Base-by-base conservation (phyloP, 352 stramenopile genomes). In the Globisporangium yorkense region DNA sequence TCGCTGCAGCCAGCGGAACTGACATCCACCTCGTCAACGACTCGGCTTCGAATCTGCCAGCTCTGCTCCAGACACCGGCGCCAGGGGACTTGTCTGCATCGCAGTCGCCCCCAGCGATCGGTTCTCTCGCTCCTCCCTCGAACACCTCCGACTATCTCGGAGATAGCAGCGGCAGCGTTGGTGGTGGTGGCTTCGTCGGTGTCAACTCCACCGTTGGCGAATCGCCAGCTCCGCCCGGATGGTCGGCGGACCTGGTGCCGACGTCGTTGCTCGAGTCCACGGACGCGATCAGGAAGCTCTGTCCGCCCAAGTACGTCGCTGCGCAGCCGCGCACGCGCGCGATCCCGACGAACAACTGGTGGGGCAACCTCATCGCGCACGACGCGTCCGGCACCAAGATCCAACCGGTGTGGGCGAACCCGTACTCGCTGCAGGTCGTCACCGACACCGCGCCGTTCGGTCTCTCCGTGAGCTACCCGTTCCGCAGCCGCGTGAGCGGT, bases 281-380 rank as follows among this genome's bases (percentile, higher is more conserved):
- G 6, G 72, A 84, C 48, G 77, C 74, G 31, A 82, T 84, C 65
- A 63, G 61, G 55, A 66, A 54, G 2, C 67, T 87, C 33, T 77
- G 68, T 57, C 74, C 79, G 33, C 79, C 80, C 16, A 75, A 76
- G 54, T 84, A 80, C 68, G 68, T 56, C 48, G 52, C 12, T 39
- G 35, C 62, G 75, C 56, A 65, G 18, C 72, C 16, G 56, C 68
- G 73, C 27, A 69, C 59, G 5, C 68, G 64, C 5, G 50, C 75
- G 16, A 84, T 87, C 48, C 77, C 77, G 20, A 89, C 80, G 27
- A 89, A 89, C 60, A 72, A 84, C 53, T 89, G 80, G 80, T 89
- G 80, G 80, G 77, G 75, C 48, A 89, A 88, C 60, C 66, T 89
- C 21, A 89, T 89, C 57, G 73, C 67, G 40, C 54, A 51, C 51